These are phyloP conservation scores for Nicotiana tabacum DNA, from an alignment of 257 asterid genomes.

Conservation along the genomic window DNA sequence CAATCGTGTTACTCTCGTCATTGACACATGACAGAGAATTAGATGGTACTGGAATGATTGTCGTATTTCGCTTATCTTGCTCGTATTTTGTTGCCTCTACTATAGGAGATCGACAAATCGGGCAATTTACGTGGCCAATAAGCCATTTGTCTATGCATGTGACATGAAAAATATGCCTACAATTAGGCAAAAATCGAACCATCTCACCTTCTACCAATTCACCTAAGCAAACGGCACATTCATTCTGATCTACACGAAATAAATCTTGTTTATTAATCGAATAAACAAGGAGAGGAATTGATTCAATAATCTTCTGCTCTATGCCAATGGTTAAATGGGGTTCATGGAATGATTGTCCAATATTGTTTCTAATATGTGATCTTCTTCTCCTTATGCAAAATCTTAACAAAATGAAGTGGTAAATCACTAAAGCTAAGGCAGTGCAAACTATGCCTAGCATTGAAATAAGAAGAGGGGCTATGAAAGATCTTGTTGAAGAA, in stretches of 20 bases:
- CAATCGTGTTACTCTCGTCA: too few relatives aligned
- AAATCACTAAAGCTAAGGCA: too few relatives aligned
- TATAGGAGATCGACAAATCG: constrained; percentile 48
- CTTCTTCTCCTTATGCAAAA: too few relatives aligned
- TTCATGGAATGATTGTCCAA: neutral
- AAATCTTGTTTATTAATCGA: constrained; percentile 10
- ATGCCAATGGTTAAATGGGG: constrained; percentile 25
- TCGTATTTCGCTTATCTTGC: neutral
- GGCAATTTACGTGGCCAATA: constrained; percentile 46
- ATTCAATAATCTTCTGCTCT: constrained; percentile 33
- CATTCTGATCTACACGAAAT: constrained; percentile 28
- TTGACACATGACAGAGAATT: neutral
- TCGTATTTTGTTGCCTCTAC: neutral
- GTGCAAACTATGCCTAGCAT: too few relatives aligned
- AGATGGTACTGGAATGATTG: neutral
- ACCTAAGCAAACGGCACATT: constrained; percentile 63
- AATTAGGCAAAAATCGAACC: constrained; percentile 64
- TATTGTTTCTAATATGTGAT: too few relatives aligned
- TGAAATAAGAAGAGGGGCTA: too few relatives aligned
- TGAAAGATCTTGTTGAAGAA: constrained; percentile 1
- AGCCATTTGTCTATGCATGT: constrained; percentile 65
- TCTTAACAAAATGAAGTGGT: too few relatives aligned
- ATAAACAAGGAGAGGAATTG: constrained; percentile 41
- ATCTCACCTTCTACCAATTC: constrained; percentile 46
- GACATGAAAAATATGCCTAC: too few relatives aligned